These are phyloP conservation scores for Cladosporium velox DNA, from an alignment of 2,329 filamentous ascomycete genomes.

Conservation along the genomic window DNA sequence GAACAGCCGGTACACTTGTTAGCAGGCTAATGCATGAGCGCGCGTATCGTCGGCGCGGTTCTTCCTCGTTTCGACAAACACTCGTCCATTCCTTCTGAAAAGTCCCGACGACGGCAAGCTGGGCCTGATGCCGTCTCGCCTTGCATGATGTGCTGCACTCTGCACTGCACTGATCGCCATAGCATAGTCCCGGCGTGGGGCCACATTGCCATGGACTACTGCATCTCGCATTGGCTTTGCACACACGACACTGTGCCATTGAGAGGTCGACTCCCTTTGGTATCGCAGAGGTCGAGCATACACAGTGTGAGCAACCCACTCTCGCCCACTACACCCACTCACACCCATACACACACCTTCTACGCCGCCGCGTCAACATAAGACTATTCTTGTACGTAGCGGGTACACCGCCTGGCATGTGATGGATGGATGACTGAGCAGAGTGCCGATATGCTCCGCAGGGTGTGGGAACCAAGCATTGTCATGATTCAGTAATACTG, in stretches of 20 bases:
- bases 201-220: constrained; percentile 4
- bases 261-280: background rate
- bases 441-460: constrained; percentile 9
- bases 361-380: background rate
- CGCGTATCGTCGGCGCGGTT: constrained; percentile 1
- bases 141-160: background rate
- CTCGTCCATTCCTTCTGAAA: background rate
- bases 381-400: constrained; percentile 8
- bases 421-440: constrained; percentile 4
- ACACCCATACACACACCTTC: background rate
- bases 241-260: constrained; percentile 3
- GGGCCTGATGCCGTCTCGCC: constrained; percentile 8
- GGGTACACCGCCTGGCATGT: constrained; percentile 16
- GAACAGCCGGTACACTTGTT: background rate
- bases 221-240: constrained; percentile 7
- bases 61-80: background rate
- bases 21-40: background rate
- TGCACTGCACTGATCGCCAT: constrained; percentile 17
- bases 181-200: constrained; percentile 11
- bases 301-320: background rate
- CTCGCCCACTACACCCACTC: background rate
- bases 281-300: background rate
- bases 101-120: constrained; percentile 10
- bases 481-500: background rate
- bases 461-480: background rate